Evolutionary conservation across 768 basidiomycete genomes (phyloP), one percentile per base, ranked within the genome.

Genomic region (Trametes cubensis): DNA sequence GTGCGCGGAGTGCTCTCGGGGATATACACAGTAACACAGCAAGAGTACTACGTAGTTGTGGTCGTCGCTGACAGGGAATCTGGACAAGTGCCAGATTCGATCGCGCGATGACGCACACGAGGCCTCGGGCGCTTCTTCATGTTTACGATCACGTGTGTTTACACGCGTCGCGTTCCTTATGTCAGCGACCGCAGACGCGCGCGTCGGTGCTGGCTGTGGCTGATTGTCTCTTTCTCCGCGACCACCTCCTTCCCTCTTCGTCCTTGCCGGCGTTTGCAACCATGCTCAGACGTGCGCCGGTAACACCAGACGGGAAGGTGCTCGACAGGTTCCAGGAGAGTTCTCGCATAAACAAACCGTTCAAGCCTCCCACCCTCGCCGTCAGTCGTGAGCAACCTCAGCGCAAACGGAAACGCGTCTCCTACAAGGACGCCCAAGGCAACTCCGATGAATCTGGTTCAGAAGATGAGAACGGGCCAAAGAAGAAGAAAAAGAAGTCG

Each of bases 321-420:
- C 78, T 90, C 6, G 86, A 89, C 68, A 79, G 86, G 66, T 81
- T 89, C 0, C 84, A 85, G 55, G 91, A 91, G 71, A 91, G 88
- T 67, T 79, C 75, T 17, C 85, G 90, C 50, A 75, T 93, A 28
- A 88, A 86, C 77, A 87, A 88, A 68, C 92, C 90, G 0, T 94
- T 93, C 80, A 93, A 92, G 71, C 78, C 87, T 1, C 92, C 92
- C 4, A 81, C 86, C 1, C 67, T 78, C 28, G 69, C 77, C 13
- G 67, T 80, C 21, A 82, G 84, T 47, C 84, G 85, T 39, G 75
- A 77, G 6, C 87, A 89, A 66, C 88, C 87, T 0, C 80, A 81
- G 66, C 83, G 94, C 25, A 97, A 96, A 73, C 85, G 94, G 52
- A 95, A 93, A 70, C 86, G 91, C 14, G 86, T 94, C 23, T 92